Percentiles rank a stretch among this genome's conserved stretches.
Evolutionary conservation across 2,329 filamentous ascomycete species (phyloP).

Genomic region (Colletotrichum falcatum): DNA sequence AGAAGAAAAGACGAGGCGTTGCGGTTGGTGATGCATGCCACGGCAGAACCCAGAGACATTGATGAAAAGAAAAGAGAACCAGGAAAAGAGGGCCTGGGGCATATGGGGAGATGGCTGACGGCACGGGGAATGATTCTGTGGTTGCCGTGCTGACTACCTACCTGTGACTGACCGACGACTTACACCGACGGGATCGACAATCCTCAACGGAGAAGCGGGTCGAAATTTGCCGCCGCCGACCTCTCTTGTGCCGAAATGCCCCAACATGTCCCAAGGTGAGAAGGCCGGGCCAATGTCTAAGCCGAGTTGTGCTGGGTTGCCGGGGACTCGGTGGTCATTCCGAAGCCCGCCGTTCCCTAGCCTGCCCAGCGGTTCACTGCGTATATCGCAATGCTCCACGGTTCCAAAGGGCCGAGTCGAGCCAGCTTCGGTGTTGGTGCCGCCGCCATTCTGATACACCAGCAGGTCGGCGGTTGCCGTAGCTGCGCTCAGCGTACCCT

Average conservation of each 20-base stretch:
- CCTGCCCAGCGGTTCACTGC: not conserved
- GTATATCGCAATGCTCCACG: not conserved
- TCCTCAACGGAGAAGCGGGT: not conserved
- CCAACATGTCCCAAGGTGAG: not conserved
- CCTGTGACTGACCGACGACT: not conserved
- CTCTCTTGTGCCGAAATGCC: not conserved
- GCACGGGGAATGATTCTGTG: not conserved
- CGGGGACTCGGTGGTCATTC: not conserved
- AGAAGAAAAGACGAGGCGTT: not conserved
- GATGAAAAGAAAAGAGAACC: not conserved
- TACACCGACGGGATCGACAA: not conserved
- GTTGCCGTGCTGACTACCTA: not conserved
- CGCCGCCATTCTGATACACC: slow-evolving; percentile 1
- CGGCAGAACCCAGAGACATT: not conserved
- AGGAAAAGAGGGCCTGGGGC: not conserved
- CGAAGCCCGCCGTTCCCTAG: not conserved
- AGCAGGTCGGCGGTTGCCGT: slow-evolving; percentile 2
- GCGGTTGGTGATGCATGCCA: slow-evolving; percentile 6
- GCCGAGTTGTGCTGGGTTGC: not conserved
- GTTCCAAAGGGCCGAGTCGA: not conserved
- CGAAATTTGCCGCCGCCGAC: not conserved
- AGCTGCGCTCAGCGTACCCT: not conserved
- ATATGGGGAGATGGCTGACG: not conserved
- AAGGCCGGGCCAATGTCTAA: not conserved
- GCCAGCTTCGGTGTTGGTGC: slow-evolving; percentile 14